Evolutionary conservation across 2,329 filamentous ascomycete genomes (phyloP), one percentile per base, ranked within the genome.

Genomic region (Penicillium rolfsii): DNA sequence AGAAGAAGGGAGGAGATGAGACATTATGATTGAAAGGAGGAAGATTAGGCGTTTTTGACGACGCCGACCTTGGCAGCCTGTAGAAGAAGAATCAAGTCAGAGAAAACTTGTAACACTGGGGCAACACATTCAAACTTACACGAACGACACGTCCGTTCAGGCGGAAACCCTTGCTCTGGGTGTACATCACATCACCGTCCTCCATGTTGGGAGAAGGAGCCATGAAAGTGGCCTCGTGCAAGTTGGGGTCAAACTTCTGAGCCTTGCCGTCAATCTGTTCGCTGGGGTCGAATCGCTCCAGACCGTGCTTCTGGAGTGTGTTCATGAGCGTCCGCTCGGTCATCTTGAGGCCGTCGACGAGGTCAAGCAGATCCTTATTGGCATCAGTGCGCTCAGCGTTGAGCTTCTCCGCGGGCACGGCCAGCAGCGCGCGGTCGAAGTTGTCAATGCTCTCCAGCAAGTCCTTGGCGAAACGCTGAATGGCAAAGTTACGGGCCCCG

Each of bases 181-280:
- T 92, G 76, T 89, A 88, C 82, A 98, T 95, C 73, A 97, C 91
- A 58, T 88, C 90, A 70, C 91, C 92, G 73, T 98, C 88, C 78
- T 97, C 90, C 84, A 96, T 96, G 69, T 87, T 93, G 56, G 88
- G 85, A 82, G 92, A 87, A 46, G 93, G 91, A 9, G 91, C 88
- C 89, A 96, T 93, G 81, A 98, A 98, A 24, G 91, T 95, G 40
- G 95, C 95, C 84, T 99, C 95, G 77, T 98, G 95, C 79, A 91
- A 85, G 79, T 97, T 97, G 67, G 95, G 93, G 82, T 99, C 90
- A 83, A 99, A 99, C 80, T 91, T 93, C 76, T 95, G 89, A 70
- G 87, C 85, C 66, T 87, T 81, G 38, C 81, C 82, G 1, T 78
- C 75, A 5, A 71, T 60, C 40, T 63, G 67, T 66, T 80, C 78